Evolutionary conservation across 202 grass and related monocot genomes (phyloP).

Genomic region (Elaeis oleifera): DNA sequence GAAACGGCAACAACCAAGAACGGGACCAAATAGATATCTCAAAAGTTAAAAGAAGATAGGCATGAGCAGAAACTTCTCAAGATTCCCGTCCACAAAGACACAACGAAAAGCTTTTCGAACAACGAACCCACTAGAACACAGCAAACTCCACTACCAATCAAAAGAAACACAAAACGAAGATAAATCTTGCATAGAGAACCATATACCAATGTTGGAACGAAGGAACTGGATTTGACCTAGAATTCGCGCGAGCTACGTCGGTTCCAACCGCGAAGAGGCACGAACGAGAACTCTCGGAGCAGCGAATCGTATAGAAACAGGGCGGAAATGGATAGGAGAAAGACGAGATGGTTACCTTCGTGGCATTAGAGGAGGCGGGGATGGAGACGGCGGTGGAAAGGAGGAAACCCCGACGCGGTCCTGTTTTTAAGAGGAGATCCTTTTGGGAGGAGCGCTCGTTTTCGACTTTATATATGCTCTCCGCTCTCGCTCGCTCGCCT

Average conservation of each 20-base stretch:
- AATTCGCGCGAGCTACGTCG: background rate
- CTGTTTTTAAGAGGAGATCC: no score
- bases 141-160: background rate
- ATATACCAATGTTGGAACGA: background rate
- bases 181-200: no score
- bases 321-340: slow-evolving; percentile 2
- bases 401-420: no score
- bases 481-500: no score
- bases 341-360: no score
- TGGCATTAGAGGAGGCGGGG: no score
- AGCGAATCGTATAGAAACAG: slow-evolving; percentile 1
- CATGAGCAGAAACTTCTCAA: background rate
- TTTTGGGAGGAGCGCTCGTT: no score
- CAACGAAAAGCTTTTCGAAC: background rate
- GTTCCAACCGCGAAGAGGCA: background rate
- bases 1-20: no score
- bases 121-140: background rate
- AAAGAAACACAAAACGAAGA: background rate
- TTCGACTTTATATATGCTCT: no score
- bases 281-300: background rate
- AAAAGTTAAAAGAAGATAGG: no score
- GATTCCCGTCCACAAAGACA: background rate
- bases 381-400: no score
- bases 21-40: no score
- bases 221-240: slow-evolving; percentile 5